Conservation (phyloP, 2,329 filamentous ascomycete genomes). For the Epichloe brachyelytri region DNA sequence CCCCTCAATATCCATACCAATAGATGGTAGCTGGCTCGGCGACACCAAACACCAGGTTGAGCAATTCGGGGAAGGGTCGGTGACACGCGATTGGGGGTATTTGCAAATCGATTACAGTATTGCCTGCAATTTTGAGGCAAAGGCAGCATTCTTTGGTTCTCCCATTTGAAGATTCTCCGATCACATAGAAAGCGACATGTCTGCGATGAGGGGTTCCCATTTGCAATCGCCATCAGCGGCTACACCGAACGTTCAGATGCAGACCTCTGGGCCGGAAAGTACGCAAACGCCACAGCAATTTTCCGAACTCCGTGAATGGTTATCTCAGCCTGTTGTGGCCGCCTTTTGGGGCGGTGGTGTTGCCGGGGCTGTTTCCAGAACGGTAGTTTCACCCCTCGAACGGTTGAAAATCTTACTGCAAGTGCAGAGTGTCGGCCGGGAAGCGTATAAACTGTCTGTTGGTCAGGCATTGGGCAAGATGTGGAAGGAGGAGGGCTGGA, state of each 20-base stretch:
- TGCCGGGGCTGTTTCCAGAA: constrained; percentile 92
- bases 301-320: constrained; percentile 29
- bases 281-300: constrained; percentile 10
- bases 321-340: constrained; percentile 76
- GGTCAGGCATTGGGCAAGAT: constrained; percentile 84
- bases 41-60: constrained; percentile 8
- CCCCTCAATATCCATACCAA: background rate
- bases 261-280: constrained; percentile 17
- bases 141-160: background rate
- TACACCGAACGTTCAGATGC: constrained; percentile 5
- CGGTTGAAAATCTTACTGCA: constrained; percentile 97
- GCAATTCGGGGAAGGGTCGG: constrained; percentile 9
- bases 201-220: constrained; percentile 15
- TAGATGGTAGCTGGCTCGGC: constrained; percentile 11
- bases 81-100: constrained; percentile 9
- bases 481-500: constrained; percentile 94
- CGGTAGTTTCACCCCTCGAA: constrained; percentile 91
- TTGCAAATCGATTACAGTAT: background rate
- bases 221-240: constrained; percentile 6
- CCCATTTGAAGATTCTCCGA: background rate
- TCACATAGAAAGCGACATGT: constrained; percentile 14
- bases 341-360: constrained; percentile 91
- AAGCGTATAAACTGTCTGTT: constrained; percentile 89
- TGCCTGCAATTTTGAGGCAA: background rate
- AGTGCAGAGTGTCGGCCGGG: constrained; percentile 77